Evolutionary conservation across 345 rosid genomes (phyloP), one percentile per base, ranked within the genome.

Genomic region (Capsella bursapastoris): DNA sequence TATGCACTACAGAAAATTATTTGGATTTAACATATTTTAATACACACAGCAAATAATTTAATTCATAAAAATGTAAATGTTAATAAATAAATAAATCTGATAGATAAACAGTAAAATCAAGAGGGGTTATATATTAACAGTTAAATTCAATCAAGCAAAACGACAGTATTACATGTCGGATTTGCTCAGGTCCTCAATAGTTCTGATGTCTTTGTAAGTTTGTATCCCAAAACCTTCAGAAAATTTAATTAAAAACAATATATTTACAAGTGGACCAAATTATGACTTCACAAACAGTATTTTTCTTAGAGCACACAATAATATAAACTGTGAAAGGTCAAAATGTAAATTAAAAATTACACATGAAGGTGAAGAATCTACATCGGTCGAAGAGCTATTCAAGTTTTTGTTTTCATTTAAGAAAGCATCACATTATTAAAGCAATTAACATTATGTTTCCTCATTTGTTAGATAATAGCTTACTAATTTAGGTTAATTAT

Each of bases 121-220:
- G 35, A 75, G 72, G 72, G 64, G 56, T 45, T 78, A 58, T 78
- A 52, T 71, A 62, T 37, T 80, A 61, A 84, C 74, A 82, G 82
- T 84, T 57, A 57, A 70, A 70, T 50, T 66, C 71, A 84, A 78
- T 79, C 64, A 82, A 72, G 52, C 49, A 66, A 66, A 38, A 34
- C 59, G 70, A 68, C 79, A 60, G 50, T 49, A 8, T 49, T 1
- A 63, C 59, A 70, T 64, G 75, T 63, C 51, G 52, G 71, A 76
- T 69, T 70, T 70, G 56, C 66, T 47, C 80, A 76, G 66, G 56
- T 70, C 53, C 57, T 70, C 68, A 68, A 75, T 12, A 60, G 74
- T 69, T 44, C 16, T 70, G 34, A 44, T 56, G 59, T 47, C 15
- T 55, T 61, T 61, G 57, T 55, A 45, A 43, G 64, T 64, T 64